These are phyloP conservation scores for Mycena sanguinolenta DNA, from an alignment of 768 basidiomycete genomes.

Conservation along the genomic window DNA sequence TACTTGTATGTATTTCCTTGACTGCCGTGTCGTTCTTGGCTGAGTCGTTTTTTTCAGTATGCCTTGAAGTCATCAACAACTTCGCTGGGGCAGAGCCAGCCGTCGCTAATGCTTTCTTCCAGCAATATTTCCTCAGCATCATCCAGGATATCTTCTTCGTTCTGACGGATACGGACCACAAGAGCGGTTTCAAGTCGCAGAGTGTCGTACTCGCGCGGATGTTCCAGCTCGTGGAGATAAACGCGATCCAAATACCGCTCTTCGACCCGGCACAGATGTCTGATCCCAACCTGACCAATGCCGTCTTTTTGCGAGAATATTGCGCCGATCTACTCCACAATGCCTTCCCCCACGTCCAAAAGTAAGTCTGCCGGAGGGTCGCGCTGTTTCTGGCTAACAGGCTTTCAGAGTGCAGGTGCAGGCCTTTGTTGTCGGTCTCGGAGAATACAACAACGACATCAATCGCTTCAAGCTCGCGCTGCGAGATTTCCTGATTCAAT, in stretches of 20 bases:
- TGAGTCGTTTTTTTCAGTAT: constrained; percentile 66
- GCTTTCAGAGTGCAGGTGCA: constrained; percentile 73
- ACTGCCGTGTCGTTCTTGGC: constrained; percentile 7
- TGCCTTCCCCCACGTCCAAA: constrained; percentile 94
- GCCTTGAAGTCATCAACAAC: constrained; percentile 95
- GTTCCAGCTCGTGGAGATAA: constrained; percentile 91
- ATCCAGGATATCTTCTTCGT: constrained; percentile 98
- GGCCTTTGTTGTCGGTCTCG: constrained; percentile 75
- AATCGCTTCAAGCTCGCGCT: constrained; percentile 94
- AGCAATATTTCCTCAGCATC: constrained; percentile 93
- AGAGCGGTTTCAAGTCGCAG: constrained; percentile 98
- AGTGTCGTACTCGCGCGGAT: constrained; percentile 92
- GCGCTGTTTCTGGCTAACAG: constrained; percentile 27
- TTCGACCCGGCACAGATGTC: constrained; percentile 83
- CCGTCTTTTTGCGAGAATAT: constrained; percentile 86
- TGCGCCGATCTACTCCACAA: constrained; percentile 86
- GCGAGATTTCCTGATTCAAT: constrained; percentile 97
- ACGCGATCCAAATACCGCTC: constrained; percentile 84
- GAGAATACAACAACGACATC: constrained; percentile 82
- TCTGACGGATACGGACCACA: constrained; percentile 97
- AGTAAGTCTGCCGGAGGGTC: constrained; percentile 59
- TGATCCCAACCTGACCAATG: constrained; percentile 82
- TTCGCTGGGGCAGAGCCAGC: constrained; percentile 83
- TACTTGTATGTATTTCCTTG: constrained; percentile 65
- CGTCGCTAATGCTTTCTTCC: constrained; percentile 94